These are phyloP conservation scores for Yamadazyma takamatsuzukensis DNA, from an alignment of 805 yeast genomes.

Conservation along the genomic window DNA sequence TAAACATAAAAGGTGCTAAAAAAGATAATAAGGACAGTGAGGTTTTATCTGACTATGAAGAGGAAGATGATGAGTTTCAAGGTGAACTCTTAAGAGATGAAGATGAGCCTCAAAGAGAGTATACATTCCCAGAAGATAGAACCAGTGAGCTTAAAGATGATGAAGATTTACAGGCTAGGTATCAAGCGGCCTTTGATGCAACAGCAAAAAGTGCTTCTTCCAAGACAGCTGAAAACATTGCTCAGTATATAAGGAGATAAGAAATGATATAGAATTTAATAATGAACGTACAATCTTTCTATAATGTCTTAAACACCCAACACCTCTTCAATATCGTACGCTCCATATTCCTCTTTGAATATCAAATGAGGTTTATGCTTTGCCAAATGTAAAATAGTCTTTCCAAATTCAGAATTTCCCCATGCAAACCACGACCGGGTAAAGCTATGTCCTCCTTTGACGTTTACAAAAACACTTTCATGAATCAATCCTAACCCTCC, in stretches of 20 bases:
- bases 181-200: constrained; percentile 67
- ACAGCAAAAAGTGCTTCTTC: constrained; percentile 61
- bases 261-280: background rate
- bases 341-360: constrained; percentile 42
- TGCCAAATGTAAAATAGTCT: constrained; percentile 76
- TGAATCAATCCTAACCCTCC: constrained; percentile 80
- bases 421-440: constrained; percentile 93
- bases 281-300: constrained; percentile 5
- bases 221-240: constrained; percentile 69
- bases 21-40: constrained; percentile 33
- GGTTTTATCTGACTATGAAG: constrained; percentile 50
- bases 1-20: constrained; percentile 55
- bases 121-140: constrained; percentile 68
- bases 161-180: constrained; percentile 58
- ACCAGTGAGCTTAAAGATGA: constrained; percentile 50
- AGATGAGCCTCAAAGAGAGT: constrained; percentile 53
- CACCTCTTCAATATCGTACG: constrained; percentile 29
- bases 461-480: constrained; percentile 70
- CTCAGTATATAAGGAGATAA: constrained; percentile 53
- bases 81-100: constrained; percentile 49
- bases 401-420: constrained; percentile 91
- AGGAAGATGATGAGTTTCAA: constrained; percentile 44
- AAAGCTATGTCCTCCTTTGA: constrained; percentile 42
- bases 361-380: constrained; percentile 68
- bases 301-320: constrained; percentile 3